Evolutionary conservation across 139 green algal genomes (phyloP).

Genomic region (Desmodesmus armatus): DNA sequence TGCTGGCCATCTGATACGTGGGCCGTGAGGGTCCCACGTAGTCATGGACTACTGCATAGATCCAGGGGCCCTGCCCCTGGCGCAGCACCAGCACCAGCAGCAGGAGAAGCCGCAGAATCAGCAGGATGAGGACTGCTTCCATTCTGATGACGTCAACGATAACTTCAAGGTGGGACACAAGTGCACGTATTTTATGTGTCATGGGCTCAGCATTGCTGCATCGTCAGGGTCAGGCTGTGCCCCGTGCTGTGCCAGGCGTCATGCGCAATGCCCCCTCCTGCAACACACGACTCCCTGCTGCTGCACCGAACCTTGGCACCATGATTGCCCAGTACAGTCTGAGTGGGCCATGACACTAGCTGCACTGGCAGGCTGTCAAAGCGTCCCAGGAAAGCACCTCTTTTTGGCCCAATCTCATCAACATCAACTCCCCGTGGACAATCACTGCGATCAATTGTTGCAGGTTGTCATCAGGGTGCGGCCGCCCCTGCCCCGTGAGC

Average conservation of each 20-base stretch:
- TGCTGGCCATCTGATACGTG: too few species aligned
- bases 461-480: constrained; percentile 92
- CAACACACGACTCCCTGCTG: not conserved
- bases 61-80: too few species aligned
- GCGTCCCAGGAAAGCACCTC: not conserved
- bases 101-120: too few species aligned
- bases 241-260: not conserved
- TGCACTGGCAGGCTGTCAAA: not conserved
- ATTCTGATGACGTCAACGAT: not conserved
- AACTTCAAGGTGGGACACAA: constrained; percentile 62
- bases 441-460: not conserved
- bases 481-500: constrained; percentile 84
- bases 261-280: not conserved
- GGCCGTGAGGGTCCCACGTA: too few species aligned
- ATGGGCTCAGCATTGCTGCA: too few species aligned
- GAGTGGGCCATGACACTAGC: not conserved
- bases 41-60: too few species aligned
- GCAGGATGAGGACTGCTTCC: not conserved
- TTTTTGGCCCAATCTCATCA: too few species aligned
- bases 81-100: not conserved
- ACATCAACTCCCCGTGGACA: too few species aligned
- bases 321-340: not conserved
- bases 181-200: too few species aligned
- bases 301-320: not conserved
- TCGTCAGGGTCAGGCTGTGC: not conserved